A percentile compares a stretch with the other conserved stretches of the same genome.
Evolutionary conservation across 495 filamentous ascomycete species (phyloP).

Genomic region (Evansstolkia leycettana): DNA sequence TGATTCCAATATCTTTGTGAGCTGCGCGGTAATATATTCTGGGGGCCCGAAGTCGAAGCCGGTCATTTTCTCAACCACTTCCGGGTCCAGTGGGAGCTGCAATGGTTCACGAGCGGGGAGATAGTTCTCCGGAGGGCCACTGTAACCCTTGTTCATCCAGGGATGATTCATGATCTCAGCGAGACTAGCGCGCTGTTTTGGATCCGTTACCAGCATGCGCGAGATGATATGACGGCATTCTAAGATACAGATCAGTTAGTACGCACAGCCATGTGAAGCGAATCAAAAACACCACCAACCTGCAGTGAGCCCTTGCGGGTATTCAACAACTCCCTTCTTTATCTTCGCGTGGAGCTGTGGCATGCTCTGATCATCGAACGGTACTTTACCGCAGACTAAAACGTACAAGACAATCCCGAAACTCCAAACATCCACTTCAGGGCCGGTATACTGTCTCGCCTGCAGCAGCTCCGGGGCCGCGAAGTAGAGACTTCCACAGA

Average conservation of each 20-base stretch:
- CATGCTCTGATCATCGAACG: constrained; percentile 99
- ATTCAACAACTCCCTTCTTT: constrained; percentile 93
- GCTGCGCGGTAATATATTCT: constrained; percentile 66
- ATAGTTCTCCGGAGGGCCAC: constrained; percentile 75
- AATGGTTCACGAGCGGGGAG: constrained; percentile 77
- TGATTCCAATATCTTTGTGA: constrained; percentile 75
- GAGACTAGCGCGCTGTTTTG: constrained; percentile 72
- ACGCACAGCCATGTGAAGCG: too few relatives aligned
- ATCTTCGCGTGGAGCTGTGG: constrained; percentile 97
- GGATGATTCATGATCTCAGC: constrained; percentile 91
- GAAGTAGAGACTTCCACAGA: constrained; percentile 97
- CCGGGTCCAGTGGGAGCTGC: constrained; percentile 68
- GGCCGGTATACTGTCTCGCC: constrained; percentile 86
- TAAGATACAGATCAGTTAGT: constrained; percentile 19
- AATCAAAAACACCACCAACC: constrained; percentile 39
- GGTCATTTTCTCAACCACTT: constrained; percentile 84
- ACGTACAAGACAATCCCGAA: constrained; percentile 99
- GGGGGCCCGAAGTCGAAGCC: constrained; percentile 93
- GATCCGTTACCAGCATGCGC: constrained; percentile 94
- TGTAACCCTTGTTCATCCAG: constrained; percentile 94
- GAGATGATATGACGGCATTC: constrained; percentile 92
- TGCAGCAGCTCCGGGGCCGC: constrained; percentile 92
- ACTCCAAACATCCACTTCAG: constrained; percentile 97
- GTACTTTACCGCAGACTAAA: constrained; percentile 93
- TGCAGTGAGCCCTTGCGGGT: constrained; percentile 79